Evolutionary conservation across 2,329 filamentous ascomycete genomes (phyloP), one percentile per base, ranked within the genome.

Genomic region (Huntiella omanensis): DNA sequence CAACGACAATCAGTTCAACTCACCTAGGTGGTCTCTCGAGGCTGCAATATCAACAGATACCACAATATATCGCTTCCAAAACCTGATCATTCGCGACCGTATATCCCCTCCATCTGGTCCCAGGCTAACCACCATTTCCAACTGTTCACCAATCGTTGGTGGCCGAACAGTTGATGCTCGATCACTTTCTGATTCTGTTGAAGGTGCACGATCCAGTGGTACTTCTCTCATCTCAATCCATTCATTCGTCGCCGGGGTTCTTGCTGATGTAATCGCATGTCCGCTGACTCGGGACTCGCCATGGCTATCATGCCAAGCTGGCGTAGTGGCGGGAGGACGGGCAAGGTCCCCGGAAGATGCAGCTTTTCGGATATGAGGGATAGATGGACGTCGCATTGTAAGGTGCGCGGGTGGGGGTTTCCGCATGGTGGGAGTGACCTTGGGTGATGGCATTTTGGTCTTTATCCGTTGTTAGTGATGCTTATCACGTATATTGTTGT

Each of bases 21-120:
- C 37, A 50, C 48, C 48, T 11, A 50, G 41, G 41, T 50, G 48
- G 28, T 50, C 48, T 10, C 48, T 45, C 5, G 45, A 47, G 8
- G 36, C 40, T 11, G 33, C 37, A 11, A 45, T 47, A 13, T 50
- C 48, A 13, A 50, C 48, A 4, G 45, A 47, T 13, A 50, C 41
- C 22, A 41, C 45, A 17, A 50, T 28, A 42, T 47, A 37, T 5
- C 40, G 13, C 12, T 45, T 47, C 48, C 48, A 50, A 19, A 40
- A 47, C 28, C 41, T 32, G 12, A 45, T 22, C 8, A 40, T 5
- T n/a, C 36, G 33, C 11, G 39, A 41, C 13, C 15, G 33, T n/a
- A 43, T 13, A 8, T 34, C 36, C 13, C 32, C 28, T 3, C 44
- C 40, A 4, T 32, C 33, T 2, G 44, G 43, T 4, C 45, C 36